Base-by-base conservation (phyloP, 2,329 filamentous ascomycete species). In the Fusarium humuli region DNA sequence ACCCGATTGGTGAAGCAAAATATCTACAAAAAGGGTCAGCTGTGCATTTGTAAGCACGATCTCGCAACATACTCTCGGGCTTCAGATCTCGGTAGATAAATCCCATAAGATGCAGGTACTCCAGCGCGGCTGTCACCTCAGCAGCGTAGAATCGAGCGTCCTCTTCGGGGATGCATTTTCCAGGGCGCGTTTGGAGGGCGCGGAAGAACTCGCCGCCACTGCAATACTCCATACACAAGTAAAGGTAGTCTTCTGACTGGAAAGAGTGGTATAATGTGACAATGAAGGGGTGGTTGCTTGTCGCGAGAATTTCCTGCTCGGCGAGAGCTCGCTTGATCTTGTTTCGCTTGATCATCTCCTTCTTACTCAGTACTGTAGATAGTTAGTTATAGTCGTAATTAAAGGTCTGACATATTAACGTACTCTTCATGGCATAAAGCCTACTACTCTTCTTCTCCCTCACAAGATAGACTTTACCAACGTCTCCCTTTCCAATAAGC, bases 281-380 rank as follows among this genome's bases (percentile, higher is more conserved):
- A 78, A 99, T 99, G 81, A 99, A 99, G 0, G 96, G 96, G 77
- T 99, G 96, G 76, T 99, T 99, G 85, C 95, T 98, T 44, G 96
- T 99, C 11, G 96, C 96, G 57, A 99, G 85, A 71, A 99, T 99
- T 81, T 99, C 96, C 79, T 98, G 96, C 82, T 99, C 96, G 40
- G 96, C 96, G 73, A 99, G 86, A 16, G 96, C 96, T 78, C 96
- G 90, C 87, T 99, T 99, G 84, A 99, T 99, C 87, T 99, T 99
- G 86, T 99, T 99, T 62, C 96, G 92, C 85, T 99, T 99, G 82
- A 99, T 99, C 96, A 99, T 99, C 82, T 99, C 96, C 85, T 98
- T 98, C 83, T 99, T 99, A 87, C 94, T 98, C 81, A 99, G 80
- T 8, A 99, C 96, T 98, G 78, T 18, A 56, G 54, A 54, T 45